A percentile compares a stretch with the other conserved stretches of the same genome.
These are phyloP conservation scores for Eimeria praecox DNA, from an alignment of 169 alveolate species.

Conservation along the genomic window DNA sequence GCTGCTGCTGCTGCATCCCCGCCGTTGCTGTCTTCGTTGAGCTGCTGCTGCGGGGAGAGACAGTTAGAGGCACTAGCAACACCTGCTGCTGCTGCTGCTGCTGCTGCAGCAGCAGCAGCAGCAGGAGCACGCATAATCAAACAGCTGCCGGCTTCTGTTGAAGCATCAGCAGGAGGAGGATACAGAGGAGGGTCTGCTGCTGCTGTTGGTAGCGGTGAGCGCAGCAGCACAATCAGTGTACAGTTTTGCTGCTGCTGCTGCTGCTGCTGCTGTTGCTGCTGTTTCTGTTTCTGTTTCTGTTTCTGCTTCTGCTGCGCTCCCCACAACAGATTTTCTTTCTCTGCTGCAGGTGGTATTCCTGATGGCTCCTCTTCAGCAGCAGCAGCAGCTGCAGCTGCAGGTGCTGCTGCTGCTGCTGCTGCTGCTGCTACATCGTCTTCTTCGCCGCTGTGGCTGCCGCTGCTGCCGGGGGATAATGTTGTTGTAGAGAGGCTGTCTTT, in stretches of 20 bases:
- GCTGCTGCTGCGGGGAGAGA: background rate
- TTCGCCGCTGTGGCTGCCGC: background rate
- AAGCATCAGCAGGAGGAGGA: background rate
- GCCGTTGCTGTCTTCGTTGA: no score
- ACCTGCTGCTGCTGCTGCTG: constrained; percentile 12
- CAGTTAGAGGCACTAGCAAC: background rate
- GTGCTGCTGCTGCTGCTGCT: background rate
- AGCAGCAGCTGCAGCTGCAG: background rate
- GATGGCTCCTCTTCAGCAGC: no score
- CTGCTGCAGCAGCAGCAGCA: constrained; percentile 24
- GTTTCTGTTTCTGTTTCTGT: background rate
- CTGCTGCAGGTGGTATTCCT: constrained; percentile 21
- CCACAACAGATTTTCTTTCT: constrained; percentile 6
- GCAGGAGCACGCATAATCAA: background rate
- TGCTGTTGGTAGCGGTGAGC: constrained; percentile 37
- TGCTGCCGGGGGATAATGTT: no score
- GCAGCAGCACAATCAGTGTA: background rate
- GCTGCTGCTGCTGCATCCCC: background rate
- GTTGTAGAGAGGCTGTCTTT: no score
- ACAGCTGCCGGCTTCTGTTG: constrained; percentile 12
- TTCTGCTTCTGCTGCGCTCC: background rate
- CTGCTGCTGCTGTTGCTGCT: no score
- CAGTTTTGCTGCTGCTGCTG: no score
- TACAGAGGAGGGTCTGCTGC: no score
- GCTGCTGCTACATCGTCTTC: background rate